phyloP scores from a whole-genome alignment of 257 asterid genomes.

The Lithospermum erythrorhizon region DNA sequence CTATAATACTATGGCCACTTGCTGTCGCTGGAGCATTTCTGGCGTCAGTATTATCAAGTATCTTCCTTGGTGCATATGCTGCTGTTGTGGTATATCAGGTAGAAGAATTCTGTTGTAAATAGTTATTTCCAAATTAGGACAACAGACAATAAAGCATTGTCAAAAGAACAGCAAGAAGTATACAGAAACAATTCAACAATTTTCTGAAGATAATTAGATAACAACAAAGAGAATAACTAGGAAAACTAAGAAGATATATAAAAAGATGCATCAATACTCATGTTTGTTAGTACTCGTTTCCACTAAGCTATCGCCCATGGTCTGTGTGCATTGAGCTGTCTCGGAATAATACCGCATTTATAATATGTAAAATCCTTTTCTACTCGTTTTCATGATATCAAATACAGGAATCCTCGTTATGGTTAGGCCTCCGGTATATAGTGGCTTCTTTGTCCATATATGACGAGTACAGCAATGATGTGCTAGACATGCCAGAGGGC shows the following conservation, averaged over 20 bases:
- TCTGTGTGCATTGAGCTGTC: background rate
- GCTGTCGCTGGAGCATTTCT: constrained; percentile 75
- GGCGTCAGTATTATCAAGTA: constrained; percentile 67
- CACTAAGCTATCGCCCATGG: background rate
- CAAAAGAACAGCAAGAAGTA: background rate
- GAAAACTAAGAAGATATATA: background rate
- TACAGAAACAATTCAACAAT: background rate
- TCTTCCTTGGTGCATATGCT: constrained; percentile 82
- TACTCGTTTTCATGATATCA: background rate
- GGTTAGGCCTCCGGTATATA: constrained; percentile 80
- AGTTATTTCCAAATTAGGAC: background rate
- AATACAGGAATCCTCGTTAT: constrained; percentile 67
- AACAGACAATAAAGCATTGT: background rate
- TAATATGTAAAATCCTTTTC: background rate
- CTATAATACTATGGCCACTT: constrained; percentile 90
- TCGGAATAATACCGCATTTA: background rate
- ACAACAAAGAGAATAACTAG: background rate
- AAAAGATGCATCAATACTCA: background rate
- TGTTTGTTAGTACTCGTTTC: background rate
- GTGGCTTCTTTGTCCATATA: constrained; percentile 78
- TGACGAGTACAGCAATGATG: constrained; percentile 90
- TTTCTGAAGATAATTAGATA: background rate
- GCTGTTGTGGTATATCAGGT: constrained; percentile 84
- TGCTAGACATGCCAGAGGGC: constrained; percentile 92
- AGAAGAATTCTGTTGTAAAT: constrained; percentile 4